Evolutionary conservation across 495 filamentous ascomycete genomes (phyloP).

Genomic region (Thermothielavioides terrestris): DNA sequence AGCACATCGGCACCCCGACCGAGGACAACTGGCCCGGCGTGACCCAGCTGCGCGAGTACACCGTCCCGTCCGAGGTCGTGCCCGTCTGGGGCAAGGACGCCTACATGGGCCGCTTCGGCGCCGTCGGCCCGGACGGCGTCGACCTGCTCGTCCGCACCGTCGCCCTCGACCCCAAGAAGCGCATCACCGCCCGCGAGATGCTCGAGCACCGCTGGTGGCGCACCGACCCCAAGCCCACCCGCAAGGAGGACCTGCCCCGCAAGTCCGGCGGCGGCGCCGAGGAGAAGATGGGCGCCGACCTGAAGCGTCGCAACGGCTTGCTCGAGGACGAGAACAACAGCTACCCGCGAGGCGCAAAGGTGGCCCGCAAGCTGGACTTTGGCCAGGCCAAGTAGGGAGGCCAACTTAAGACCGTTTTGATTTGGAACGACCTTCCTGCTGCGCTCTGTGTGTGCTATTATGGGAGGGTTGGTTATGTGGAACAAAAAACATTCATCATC

Average conservation of each 20-base stretch:
- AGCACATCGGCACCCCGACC: conserved; percentile 79
- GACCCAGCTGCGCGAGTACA: conserved; percentile 66
- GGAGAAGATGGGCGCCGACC: conserved; percentile 73
- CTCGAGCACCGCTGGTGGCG: conserved; percentile 83
- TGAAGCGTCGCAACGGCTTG: conserved; percentile 72
- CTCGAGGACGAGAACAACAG: conserved; percentile 46
- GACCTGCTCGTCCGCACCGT: conserved; percentile 84
- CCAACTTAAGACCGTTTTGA: no score
- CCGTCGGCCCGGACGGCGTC: conserved; percentile 69
- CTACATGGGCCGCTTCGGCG: conserved; percentile 63
- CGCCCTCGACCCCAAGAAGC: conserved; percentile 71
- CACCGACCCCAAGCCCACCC: conserved; percentile 71
- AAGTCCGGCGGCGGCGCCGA: conserved; percentile 50
- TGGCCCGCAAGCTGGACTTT: conserved; percentile 87
- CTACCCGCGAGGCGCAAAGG: conserved; percentile 50
- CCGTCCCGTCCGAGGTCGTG: conserved; percentile 47
- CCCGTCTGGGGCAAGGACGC: conserved; percentile 60
- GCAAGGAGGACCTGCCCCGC: conserved; percentile 71
- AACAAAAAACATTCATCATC: no score
- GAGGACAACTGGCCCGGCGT: conserved; percentile 97
- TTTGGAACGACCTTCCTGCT: no score
- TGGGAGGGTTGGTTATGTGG: no score
- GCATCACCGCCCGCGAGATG: conserved; percentile 64
- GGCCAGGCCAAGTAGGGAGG: conserved; percentile 42
- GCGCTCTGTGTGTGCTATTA: no score